Conservation (phyloP, 1,139 yeast genomes). For the Zygosaccharomyces sapae region DNA sequence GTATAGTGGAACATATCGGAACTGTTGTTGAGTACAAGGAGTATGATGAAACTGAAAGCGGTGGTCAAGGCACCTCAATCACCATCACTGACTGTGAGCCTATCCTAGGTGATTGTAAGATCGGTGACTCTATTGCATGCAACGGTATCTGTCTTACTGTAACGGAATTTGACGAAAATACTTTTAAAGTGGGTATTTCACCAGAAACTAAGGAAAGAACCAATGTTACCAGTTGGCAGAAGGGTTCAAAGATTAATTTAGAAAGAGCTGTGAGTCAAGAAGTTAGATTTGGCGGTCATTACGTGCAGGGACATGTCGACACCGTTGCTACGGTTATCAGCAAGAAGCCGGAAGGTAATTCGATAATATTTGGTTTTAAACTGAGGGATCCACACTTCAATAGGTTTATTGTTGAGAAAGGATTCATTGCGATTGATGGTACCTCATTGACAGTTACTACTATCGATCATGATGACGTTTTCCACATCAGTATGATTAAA, state of each 20-base stretch:
- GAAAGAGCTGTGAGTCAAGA: constrained; percentile 84
- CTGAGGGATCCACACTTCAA: constrained; percentile 59
- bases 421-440: constrained; percentile 89
- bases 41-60: constrained; percentile 53
- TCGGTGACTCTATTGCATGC: constrained; percentile 89
- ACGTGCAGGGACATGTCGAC: constrained; percentile 97
- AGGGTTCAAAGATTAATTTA: constrained; percentile 67
- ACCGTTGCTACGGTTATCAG: constrained; percentile 68
- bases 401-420: constrained; percentile 85
- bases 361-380: constrained; percentile 70
- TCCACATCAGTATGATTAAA: constrained; percentile 85
- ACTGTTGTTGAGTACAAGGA: constrained; percentile 35
- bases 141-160: constrained; percentile 92
- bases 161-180: constrained; percentile 60
- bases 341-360: constrained; percentile 64
- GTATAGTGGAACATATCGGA: constrained; percentile 85
- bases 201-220: constrained; percentile 89
- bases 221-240: constrained; percentile 52
- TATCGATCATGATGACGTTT: constrained; percentile 60
- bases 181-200: constrained; percentile 85
- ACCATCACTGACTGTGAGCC: constrained; percentile 58
- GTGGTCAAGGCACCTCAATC: constrained; percentile 77
- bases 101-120: constrained; percentile 72
- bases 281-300: constrained; percentile 91
- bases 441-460: constrained; percentile 85